Evolutionary conservation across 768 basidiomycete genomes (phyloP).

Genomic region (Pleurotus djamor): DNA sequence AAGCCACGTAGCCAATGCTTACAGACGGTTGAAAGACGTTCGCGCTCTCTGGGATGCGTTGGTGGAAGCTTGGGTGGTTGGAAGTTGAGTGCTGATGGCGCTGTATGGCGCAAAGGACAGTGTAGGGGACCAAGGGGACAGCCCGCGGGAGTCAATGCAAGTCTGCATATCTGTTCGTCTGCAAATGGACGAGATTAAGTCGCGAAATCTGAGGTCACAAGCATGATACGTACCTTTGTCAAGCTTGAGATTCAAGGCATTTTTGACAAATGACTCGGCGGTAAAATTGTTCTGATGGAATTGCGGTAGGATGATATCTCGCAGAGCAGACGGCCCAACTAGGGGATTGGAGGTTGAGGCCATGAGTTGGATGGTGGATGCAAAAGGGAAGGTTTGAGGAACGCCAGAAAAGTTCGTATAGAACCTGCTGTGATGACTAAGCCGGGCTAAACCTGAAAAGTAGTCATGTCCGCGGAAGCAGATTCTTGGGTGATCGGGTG

Average conservation of each 20-base stretch:
- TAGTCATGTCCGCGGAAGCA: neutral
- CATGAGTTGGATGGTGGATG: slow-evolving; percentile 18
- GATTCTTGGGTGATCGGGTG: neutral
- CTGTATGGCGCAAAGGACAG: slow-evolving; percentile 91
- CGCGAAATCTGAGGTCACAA: neutral
- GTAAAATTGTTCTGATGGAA: slow-evolving; percentile 93
- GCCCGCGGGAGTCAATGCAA: slow-evolving; percentile 76
- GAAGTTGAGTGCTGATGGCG: slow-evolving; percentile 86
- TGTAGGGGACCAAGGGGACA: slow-evolving; percentile 90
- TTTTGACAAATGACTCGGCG: slow-evolving; percentile 79
- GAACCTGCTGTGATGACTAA: neutral
- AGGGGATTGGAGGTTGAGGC: slow-evolving; percentile 43
- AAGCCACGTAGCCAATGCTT: slow-evolving; percentile 98
- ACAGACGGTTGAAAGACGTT: slow-evolving; percentile 89
- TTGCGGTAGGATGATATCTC: slow-evolving; percentile 81
- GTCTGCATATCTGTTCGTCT: slow-evolving; percentile 95
- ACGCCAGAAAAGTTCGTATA: slow-evolving; percentile 1
- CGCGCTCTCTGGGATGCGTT: slow-evolving; percentile 79
- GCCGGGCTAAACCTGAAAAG: neutral
- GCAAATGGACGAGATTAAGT: slow-evolving; percentile 5
- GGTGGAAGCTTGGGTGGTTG: slow-evolving; percentile 83
- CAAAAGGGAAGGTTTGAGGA: neutral
- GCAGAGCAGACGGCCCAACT: slow-evolving; percentile 53
- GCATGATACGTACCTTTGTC: slow-evolving; percentile 67
- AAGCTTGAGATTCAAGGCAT: slow-evolving; percentile 80